A percentile compares a stretch with the other conserved stretches of the same genome.
phyloP scores from a whole-genome alignment of 495 filamentous ascomycete genomes.

The Penicillium fimorum region DNA sequence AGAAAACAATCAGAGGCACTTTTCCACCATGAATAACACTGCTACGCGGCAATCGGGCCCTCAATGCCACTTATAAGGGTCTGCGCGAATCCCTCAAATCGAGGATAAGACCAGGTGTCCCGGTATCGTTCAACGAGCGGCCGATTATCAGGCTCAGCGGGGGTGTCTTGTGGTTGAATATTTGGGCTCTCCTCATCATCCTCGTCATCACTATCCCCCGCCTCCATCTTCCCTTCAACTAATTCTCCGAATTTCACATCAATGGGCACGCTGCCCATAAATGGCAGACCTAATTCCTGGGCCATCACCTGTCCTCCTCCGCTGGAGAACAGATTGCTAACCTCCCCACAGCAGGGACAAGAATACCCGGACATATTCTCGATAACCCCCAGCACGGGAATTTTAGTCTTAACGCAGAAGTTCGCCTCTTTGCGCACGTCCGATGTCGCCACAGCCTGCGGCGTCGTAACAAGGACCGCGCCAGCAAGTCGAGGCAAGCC shows the following conservation, averaged over 20 bases:
- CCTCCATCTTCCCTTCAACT: constrained; percentile 58
- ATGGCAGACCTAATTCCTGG: constrained; percentile 74
- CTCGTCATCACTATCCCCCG: constrained; percentile 38
- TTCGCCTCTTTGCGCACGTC: constrained; percentile 97
- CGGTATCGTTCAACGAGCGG: constrained; percentile 75
- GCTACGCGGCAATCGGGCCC: constrained; percentile 9
- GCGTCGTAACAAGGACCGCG: constrained; percentile 93
- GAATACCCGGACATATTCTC: constrained; percentile 99
- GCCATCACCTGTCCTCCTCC: constrained; percentile 93
- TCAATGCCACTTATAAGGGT: constrained; percentile 50
- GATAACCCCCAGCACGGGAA: constrained; percentile 81
- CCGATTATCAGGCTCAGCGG: constrained; percentile 47
- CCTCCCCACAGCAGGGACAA: constrained; percentile 91
- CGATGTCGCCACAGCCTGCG: constrained; percentile 87
- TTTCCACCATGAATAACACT: not conserved
- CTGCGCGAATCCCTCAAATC: constrained; percentile 69
- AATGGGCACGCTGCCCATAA: constrained; percentile 85
- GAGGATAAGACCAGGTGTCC: constrained; percentile 68
- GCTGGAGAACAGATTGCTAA: constrained; percentile 86
- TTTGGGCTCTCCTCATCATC: constrained; percentile 43
- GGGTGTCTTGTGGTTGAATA: constrained; percentile 45
- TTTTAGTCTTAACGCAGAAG: constrained; percentile 84
- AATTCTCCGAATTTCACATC: constrained; percentile 70
- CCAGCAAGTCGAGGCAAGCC: constrained; percentile 58
- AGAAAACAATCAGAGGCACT: constrained; percentile 1